These are phyloP conservation scores for Solanum pennellii DNA, from an alignment of 257 asterid species.

Conservation along the genomic window DNA sequence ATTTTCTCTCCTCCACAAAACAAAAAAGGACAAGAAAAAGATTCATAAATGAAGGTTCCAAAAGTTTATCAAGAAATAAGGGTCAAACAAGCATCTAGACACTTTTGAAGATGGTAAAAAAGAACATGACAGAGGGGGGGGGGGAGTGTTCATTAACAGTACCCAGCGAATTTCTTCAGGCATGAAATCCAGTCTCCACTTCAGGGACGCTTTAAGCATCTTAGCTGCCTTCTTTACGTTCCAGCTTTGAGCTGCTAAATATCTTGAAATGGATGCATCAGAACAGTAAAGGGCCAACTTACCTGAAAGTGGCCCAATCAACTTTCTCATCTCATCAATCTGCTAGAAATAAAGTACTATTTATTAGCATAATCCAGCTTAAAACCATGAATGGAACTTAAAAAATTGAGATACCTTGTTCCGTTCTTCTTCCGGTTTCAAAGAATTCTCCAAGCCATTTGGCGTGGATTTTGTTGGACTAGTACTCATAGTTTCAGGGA, in stretches of 20 bases:
- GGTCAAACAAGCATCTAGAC: not conserved
- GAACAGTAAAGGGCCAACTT: slow-evolving; percentile 50
- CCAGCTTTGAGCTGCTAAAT: slow-evolving; percentile 80
- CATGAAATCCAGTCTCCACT: slow-evolving; percentile 72
- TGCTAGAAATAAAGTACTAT: slow-evolving; percentile 10
- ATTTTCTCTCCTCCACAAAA: not conserved
- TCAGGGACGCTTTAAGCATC: slow-evolving; percentile 73
- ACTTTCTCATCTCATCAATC: slow-evolving; percentile 66
- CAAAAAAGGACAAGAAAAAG: not conserved
- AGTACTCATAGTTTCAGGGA: slow-evolving; percentile 29
- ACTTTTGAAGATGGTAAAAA: not conserved
- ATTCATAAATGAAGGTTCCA: not conserved
- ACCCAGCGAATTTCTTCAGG: slow-evolving; percentile 91
- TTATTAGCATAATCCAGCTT: not conserved
- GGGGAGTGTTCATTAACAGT: not conserved
- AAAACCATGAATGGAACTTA: not conserved
- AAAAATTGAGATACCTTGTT: slow-evolving; percentile 35
- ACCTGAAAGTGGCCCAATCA: slow-evolving; percentile 64
- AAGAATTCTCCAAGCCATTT: slow-evolving; percentile 35
- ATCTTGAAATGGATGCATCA: slow-evolving; percentile 58
- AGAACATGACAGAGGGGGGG: not conserved
- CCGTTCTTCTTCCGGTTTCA: slow-evolving; percentile 32
- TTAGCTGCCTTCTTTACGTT: slow-evolving; percentile 79
- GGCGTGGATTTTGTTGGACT: slow-evolving; percentile 11
- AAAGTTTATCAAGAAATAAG: not conserved